Evolutionary conservation across 1,284 basidiomycete genomes (phyloP), one percentile per base, ranked within the genome.

Genomic region (Malassezia brasiliensis): DNA sequence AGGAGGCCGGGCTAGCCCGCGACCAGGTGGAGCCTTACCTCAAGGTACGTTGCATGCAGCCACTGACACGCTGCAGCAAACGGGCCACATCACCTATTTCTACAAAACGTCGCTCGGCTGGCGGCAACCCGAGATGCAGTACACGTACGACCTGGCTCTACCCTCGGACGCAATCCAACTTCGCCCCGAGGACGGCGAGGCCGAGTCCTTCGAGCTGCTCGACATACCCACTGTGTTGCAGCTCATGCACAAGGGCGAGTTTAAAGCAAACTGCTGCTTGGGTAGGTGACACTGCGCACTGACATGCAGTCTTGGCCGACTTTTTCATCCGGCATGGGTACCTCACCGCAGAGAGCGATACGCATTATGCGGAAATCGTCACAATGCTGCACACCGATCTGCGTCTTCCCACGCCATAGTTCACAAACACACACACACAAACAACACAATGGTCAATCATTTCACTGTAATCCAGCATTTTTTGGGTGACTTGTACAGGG

Each of bases 221-320:
- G 50, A 49, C 8, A 39, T 72, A 5, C 63, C 67, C 5, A 61
- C 75, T 42, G 60, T 74, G 31, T 36, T 67, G 40, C 46, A 56
- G 4, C 53, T 49, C 48, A 65, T 74, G 62, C 47, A 55, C 11
- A 76, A 78, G 14, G 83, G 83, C 0, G 69, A 82, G 25, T 94
- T 93, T 78, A 94, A 94, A 75, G 79, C 86, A 2, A 91, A 93
- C 65, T 90, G 87, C 64, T 85, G 84, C 2, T 66, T 86, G 76
- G 57, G 59, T 57, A 53, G 30, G 52, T 52, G 12, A 12, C 30
- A 10, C 7, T 5, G 12, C n/a, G 9, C 4, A 9, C 37, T 41
- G 35, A 38, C 42, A 38, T 7, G 15, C 44, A 55, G 89, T 88
- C 11, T 76, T 93, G 40, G 77, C 93, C 38, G 88, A 94, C 72